Conservation (phyloP, 2,329 filamentous ascomycete genomes). For the Trichophyton simii region DNA sequence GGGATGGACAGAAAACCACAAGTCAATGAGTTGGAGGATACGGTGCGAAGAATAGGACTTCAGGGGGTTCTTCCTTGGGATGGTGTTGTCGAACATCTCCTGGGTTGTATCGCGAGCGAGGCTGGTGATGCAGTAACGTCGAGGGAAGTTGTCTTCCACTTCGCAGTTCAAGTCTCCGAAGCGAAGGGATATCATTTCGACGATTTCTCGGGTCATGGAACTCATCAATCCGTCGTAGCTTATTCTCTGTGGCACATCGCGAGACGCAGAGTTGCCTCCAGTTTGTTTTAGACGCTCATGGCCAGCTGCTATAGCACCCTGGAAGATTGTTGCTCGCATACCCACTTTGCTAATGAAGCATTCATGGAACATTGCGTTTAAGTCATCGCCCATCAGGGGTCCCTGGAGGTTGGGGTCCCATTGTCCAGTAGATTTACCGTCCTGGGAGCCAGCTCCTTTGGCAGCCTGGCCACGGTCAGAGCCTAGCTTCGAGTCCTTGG, state of each 20-base stretch:
- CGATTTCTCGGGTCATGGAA: constrained; percentile 8
- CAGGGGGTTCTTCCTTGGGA: constrained; percentile 5
- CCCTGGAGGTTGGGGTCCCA: constrained; percentile 4
- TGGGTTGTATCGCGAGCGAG: constrained; percentile 6
- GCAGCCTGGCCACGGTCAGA: not conserved
- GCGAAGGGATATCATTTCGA: constrained; percentile 9
- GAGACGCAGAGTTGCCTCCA: not conserved
- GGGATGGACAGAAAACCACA: constrained; percentile 9
- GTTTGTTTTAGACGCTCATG: constrained; percentile 6
- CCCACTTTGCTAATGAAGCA: constrained; percentile 5
- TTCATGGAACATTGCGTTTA: constrained; percentile 8
- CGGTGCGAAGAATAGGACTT: constrained; percentile 9
- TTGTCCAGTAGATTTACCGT: not conserved
- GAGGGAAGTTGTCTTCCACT: constrained; percentile 6
- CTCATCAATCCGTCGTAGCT: constrained; percentile 9
- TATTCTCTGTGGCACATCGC: not conserved
- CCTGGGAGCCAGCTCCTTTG: not conserved
- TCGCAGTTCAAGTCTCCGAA: constrained; percentile 8
- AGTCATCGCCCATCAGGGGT: constrained; percentile 7
- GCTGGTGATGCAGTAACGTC: constrained; percentile 9
- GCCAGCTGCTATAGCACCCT: constrained; percentile 6
- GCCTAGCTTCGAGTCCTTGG: not conserved
- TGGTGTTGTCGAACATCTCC: constrained; percentile 7
- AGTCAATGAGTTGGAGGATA: constrained; percentile 9
- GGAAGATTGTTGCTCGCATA: constrained; percentile 6